Conservation (phyloP, 1,284 basidiomycete species). For the Amylostereum areolatum region DNA sequence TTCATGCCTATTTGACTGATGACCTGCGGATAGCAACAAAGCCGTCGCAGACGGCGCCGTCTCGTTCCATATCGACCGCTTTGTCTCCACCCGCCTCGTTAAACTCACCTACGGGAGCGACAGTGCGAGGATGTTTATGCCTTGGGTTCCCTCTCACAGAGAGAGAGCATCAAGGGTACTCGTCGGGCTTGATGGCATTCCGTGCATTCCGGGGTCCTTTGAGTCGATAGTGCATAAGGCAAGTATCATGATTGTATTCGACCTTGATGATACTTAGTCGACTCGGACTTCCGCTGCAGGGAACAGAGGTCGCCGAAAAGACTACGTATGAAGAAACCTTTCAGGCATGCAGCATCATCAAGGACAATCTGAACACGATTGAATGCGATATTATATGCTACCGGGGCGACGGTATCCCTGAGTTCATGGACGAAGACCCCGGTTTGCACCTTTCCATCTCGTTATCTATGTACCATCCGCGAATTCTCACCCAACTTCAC, state of each 20-base stretch:
- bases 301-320: background rate
- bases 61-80: conserved; percentile 45
- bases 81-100: conserved; percentile 40
- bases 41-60: conserved; percentile 52
- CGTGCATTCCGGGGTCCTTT: too few relatives aligned
- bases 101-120: conserved; percentile 29
- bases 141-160: too few relatives aligned
- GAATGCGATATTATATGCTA: background rate
- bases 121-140: too few relatives aligned
- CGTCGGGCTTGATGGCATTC: too few relatives aligned
- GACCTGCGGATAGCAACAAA: conserved; percentile 36
- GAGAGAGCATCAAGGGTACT: too few relatives aligned
- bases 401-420: background rate
- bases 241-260: too few relatives aligned
- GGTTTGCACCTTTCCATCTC: background rate
- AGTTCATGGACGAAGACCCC: background rate
- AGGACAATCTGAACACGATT: background rate
- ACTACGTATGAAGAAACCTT: background rate
- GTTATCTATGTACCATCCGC: background rate
- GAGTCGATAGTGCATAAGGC: too few relatives aligned
- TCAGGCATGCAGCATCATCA: background rate
- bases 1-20: background rate
- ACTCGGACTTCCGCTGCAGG: background rate
- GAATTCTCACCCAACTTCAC: background rate
- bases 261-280: too few relatives aligned